Evolutionary conservation across 805 yeast species (phyloP).

Genomic region (Wickerhamomyces bovis): DNA sequence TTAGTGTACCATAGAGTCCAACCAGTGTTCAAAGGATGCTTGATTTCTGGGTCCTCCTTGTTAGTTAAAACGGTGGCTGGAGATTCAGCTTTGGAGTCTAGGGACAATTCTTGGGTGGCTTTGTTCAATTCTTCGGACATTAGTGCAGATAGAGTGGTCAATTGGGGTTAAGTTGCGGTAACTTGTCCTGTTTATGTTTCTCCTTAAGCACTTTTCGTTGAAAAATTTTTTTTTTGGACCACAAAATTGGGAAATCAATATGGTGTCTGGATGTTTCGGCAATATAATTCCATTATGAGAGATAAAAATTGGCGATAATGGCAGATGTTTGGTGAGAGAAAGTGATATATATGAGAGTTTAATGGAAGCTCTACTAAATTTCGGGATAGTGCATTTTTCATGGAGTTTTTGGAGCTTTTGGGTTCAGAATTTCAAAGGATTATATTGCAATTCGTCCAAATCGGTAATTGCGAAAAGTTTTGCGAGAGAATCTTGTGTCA

Average conservation of each 20-base stretch:
- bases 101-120: slow-evolving; percentile 22
- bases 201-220: not conserved
- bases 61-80: slow-evolving; percentile 27
- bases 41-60: slow-evolving; percentile 27
- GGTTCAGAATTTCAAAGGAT: too few relatives aligned
- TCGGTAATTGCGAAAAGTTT: too few relatives aligned
- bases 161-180: not conserved
- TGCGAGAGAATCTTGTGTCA: too few relatives aligned
- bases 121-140: slow-evolving; percentile 25
- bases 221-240: not conserved
- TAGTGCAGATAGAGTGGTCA: not conserved
- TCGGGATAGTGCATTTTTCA: too few relatives aligned
- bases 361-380: too few relatives aligned
- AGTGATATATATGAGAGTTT: too few relatives aligned
- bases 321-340: too few relatives aligned
- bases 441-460: too few relatives aligned
- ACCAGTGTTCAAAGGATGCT: slow-evolving; percentile 81
- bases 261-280: not conserved
- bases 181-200: too few relatives aligned
- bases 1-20: slow-evolving; percentile 99
- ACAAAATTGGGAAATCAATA: not conserved
- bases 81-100: slow-evolving; percentile 11
- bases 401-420: too few relatives aligned
- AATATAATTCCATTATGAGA: too few relatives aligned
- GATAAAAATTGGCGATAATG: too few relatives aligned